A percentile compares a stretch with the other conserved stretches of the same genome.
Conservation (phyloP, 1,139 yeast genomes). For the Yamadazyma spencermartinsiae region DNA sequence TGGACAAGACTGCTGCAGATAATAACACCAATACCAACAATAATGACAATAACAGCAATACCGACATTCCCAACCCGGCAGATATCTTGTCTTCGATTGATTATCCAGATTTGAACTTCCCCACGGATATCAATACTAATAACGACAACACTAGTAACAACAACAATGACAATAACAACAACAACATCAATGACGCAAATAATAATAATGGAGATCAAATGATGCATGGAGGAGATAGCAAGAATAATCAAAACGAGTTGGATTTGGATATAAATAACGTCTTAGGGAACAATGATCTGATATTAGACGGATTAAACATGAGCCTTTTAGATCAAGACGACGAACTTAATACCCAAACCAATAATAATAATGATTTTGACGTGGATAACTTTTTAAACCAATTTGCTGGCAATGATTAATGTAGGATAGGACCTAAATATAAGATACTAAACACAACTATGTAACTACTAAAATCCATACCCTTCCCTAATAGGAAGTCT, state of each 20-base stretch:
- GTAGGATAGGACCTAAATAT: neutral
- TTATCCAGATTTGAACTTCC: conserved; percentile 18
- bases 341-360: conserved; percentile 10
- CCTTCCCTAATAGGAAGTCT: conserved; percentile 32
- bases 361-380: conserved; percentile 40
- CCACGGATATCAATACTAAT: conserved; percentile 10
- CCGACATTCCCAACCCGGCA: conserved; percentile 33
- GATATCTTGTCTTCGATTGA: conserved; percentile 40
- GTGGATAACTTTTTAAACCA: conserved; percentile 50
- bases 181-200: conserved; percentile 10
- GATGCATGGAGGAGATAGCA: conserved; percentile 8
- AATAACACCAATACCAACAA: conserved; percentile 14
- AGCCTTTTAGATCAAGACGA: conserved; percentile 40
- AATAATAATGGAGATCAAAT: conserved; percentile 2
- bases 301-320: conserved; percentile 47
- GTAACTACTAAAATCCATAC: neutral
- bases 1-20: conserved; percentile 11
- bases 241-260: conserved; percentile 18
- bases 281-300: conserved; percentile 44
- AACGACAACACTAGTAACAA: conserved; percentile 12
- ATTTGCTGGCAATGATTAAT: conserved; percentile 37
- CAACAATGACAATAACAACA: conserved; percentile 12
- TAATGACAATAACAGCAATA: conserved; percentile 13
- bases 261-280: conserved; percentile 44
- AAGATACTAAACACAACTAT: conserved; percentile 4